Base-by-base conservation (phyloP, 371 early-diverging fungal species). In the Mortierella sp. region DNA sequence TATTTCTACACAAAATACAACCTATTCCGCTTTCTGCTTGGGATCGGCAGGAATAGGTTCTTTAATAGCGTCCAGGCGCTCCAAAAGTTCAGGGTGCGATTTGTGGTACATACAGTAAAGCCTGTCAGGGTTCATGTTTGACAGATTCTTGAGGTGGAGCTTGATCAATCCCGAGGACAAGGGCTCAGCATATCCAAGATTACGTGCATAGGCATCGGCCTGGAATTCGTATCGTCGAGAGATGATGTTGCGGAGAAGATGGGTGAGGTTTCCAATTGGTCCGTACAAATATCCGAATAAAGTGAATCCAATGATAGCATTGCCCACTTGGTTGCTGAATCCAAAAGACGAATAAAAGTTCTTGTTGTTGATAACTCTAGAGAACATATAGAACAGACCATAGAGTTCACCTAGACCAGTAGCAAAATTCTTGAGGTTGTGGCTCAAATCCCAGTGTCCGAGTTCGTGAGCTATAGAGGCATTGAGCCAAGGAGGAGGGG, bases 401-500 rank as follows among this genome's bases (percentile, higher is more conserved):
- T 98, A 91, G 19, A 93, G 84, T 67, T 98, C 94, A 13, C 92
- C 65, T 85, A 96, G 96, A n/a, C 87, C 86, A 24, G 94, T 85
- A 7, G 85, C 78, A 3, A 98, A 88, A 53, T 91, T 88, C 73
- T 93, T 92, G 47, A 94, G 52, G 4, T 95, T 91, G 76, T 99
- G 99, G 83, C 87, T 92, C 81, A 92, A 88, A 41, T 94, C 84
- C 99, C 99, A 99, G 82, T 99, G 99, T 0, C 99, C 99, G 9
- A 99, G 87, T 85, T 99, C 99, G 84, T 99, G 99, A 4, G 91
- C 92, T 89, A 32, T 13, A 24, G 24, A 28, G 55, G 21, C 21
- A 22, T 7, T 28, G 11, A 28, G 24, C 28, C 11, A 19, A 52
- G 52, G 8, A 36, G 36, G 36, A 6, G 7, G 36, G 7, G 36